Percentiles rank a stretch among this genome's conserved stretches.
phyloP scores from a whole-genome alignment of 2,329 filamentous ascomycete genomes.

The Cadophora luteo-olivacea region DNA sequence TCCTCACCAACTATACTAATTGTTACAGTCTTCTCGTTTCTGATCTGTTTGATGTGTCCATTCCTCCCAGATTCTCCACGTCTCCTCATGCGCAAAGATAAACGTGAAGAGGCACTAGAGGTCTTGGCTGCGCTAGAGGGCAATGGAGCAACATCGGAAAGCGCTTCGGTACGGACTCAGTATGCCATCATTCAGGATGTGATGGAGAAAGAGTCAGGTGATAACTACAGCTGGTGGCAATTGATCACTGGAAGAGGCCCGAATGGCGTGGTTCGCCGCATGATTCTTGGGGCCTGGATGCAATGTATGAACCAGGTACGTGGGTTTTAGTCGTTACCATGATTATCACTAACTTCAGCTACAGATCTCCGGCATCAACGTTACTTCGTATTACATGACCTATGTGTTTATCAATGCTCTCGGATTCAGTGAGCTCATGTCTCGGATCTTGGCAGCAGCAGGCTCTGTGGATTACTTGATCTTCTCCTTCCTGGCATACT shows the following conservation, averaged over 20 bases:
- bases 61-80: constrained; percentile 74
- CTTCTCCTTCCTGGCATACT: constrained; percentile 46
- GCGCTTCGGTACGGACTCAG: constrained; percentile 46
- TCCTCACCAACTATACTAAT: constrained; percentile 29
- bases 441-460: constrained; percentile 52
- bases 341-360: no score
- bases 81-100: constrained; percentile 71
- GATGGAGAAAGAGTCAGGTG: constrained; percentile 47
- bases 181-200: constrained; percentile 51
- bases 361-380: constrained; percentile 52
- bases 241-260: constrained; percentile 52
- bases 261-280: constrained; percentile 51
- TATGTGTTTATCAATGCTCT: constrained; percentile 52
- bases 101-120: constrained; percentile 60
- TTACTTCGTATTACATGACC: constrained; percentile 46
- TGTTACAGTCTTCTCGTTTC: constrained; percentile 40
- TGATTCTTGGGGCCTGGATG: constrained; percentile 54
- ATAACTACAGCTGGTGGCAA: constrained; percentile 48
- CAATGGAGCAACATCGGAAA: constrained; percentile 45
- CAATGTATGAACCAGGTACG: constrained; percentile 52
- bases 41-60: constrained; percentile 46
- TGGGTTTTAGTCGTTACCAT: no score
- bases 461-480: constrained; percentile 56
- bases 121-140: constrained; percentile 56
- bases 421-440: constrained; percentile 40